Conservation (phyloP, 345 rosid genomes). For the Clausena lansium region DNA sequence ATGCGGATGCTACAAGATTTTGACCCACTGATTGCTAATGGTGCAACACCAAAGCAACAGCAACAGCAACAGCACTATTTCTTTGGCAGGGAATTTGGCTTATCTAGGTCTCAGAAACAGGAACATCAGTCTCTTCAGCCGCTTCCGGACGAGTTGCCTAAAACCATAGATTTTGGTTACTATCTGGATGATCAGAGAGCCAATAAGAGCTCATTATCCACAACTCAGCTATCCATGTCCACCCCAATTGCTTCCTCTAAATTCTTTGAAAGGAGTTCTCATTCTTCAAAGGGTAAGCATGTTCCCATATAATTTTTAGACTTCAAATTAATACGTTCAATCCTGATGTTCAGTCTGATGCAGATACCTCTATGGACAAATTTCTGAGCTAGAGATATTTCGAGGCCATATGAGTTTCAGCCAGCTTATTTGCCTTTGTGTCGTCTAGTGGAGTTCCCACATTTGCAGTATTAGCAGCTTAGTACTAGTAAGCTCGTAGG, state of each 20-base stretch:
- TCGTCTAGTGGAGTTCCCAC: not conserved
- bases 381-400: constrained; percentile 9
- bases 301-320: not conserved
- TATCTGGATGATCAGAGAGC: constrained; percentile 14
- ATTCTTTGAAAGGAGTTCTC: constrained; percentile 1
- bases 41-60: constrained; percentile 20
- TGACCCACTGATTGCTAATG: constrained; percentile 12
- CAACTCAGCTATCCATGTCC: constrained; percentile 29
- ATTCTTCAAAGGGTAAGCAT: constrained; percentile 15
- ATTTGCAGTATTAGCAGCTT: not conserved
- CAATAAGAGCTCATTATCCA: constrained; percentile 6
- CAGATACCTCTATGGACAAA: constrained; percentile 17
- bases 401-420: not conserved
- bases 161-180: constrained; percentile 21
- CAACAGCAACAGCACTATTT: constrained; percentile 24
- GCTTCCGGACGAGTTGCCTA: constrained; percentile 26
- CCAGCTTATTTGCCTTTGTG: not conserved
- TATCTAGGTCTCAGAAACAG: constrained; percentile 13
- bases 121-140: constrained; percentile 26
- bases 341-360: not conserved
- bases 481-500: not conserved
- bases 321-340: not conserved
- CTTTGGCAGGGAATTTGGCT: constrained; percentile 25
- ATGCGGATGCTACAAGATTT: constrained; percentile 18
- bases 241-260: constrained; percentile 24